A percentile compares a stretch with the other conserved stretches of the same genome.
These are phyloP conservation scores for Acidiella bohemica DNA, from an alignment of 495 filamentous ascomycete species.

Conservation along the genomic window DNA sequence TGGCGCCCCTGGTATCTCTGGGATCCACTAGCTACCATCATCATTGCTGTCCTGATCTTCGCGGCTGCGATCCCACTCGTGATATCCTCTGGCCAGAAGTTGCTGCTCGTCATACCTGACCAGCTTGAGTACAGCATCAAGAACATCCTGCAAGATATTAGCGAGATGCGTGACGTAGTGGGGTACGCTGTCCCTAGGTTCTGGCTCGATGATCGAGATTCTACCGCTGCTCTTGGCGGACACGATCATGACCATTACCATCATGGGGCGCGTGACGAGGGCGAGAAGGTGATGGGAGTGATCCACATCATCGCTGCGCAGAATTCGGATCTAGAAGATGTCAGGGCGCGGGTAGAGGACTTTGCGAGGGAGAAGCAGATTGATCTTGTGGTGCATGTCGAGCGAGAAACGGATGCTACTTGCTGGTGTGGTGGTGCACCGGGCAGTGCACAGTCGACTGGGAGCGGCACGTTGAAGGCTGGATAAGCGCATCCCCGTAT, in stretches of 20 bases:
- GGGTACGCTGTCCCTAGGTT: constrained; percentile 83
- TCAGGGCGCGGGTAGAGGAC: constrained; percentile 26
- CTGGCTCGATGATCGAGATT: constrained; percentile 66
- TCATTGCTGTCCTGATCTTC: constrained; percentile 89
- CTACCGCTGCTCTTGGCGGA: constrained; percentile 28
- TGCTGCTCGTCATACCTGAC: constrained; percentile 73
- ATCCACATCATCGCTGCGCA: constrained; percentile 29
- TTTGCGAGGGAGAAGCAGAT: constrained; percentile 26
- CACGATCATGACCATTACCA: constrained; percentile 21
- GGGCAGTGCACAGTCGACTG: no score
- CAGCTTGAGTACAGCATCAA: constrained; percentile 81
- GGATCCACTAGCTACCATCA: constrained; percentile 84
- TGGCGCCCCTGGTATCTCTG: constrained; percentile 84
- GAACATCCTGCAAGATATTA: constrained; percentile 71
- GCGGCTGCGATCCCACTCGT: constrained; percentile 79
- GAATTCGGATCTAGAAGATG: constrained; percentile 28
- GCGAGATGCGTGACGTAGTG: constrained; percentile 67
- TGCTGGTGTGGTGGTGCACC: constrained; percentile 34
- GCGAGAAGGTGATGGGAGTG: constrained; percentile 27
- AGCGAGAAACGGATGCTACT: constrained; percentile 25
- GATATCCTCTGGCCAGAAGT: constrained; percentile 60
- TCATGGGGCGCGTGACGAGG: constrained; percentile 17
- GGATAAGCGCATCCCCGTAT: no score
- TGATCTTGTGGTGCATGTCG: constrained; percentile 32
- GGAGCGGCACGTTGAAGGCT: no score